Evolutionary conservation across 129 eudicot genomes (phyloP), one percentile per base, ranked within the genome.

Genomic region (Arctium lappa): DNA sequence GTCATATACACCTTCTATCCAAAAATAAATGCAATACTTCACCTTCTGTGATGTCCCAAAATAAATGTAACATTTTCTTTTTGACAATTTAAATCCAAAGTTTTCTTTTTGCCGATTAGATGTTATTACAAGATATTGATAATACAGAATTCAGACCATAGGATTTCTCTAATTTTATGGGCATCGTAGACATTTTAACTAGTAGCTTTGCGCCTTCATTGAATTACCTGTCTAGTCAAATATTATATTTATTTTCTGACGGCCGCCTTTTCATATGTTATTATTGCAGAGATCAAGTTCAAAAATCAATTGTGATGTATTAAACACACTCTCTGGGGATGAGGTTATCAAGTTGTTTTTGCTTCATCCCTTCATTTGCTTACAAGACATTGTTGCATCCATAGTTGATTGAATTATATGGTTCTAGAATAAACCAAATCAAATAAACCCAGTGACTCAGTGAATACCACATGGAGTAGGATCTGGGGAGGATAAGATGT

Each of bases 221-320:
- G 22, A 31, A 29, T 10, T 72, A 8, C 8, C 48, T 42, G 48
- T 42, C 12, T 8, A 42, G 48, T 42, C 10, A 42, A 46, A 46
- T 46, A 10, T 46, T 46, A 16, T 46, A 46, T 46, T 10, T 46
- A 46, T 44, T 44, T 44, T 46, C 56, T 46, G 4, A 46, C 13
- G 6, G 6, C 56, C 56, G 3, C 13, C 4, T 46, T 46, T 31
- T 82, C 30, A 8, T 56, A n/a, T 42, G 76, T 82, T 8, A 11
- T 39, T 82, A 13, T 27, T 84, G 83, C 89, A 89, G 97, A 76
- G 79, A 69, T 86, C 79, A 18, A 83, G 90, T 80, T 82, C 92
- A 42, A 86, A 86, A 76, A 78, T 85, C 78, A 89, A 81, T 62
- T 81, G 77, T 69, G 93, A 88, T 4, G 82, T 53, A 56, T 75